Evolutionary conservation across 306 rosid genomes (phyloP).

Genomic region (Fragaria iinumae): DNA sequence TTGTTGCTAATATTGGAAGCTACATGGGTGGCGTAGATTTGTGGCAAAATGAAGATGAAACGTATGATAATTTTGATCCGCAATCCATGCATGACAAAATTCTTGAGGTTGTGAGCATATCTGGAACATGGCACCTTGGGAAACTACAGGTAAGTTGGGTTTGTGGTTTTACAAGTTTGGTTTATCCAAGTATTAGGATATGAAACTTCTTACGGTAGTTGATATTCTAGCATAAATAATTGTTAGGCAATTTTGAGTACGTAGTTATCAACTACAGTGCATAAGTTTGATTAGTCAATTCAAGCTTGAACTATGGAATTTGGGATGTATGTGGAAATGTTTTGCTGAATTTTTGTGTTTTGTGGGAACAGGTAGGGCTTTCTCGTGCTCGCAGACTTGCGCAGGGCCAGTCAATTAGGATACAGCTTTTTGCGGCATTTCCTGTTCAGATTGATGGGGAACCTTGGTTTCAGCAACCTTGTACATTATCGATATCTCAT

Average conservation of each 20-base stretch:
- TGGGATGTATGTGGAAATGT: constrained; percentile 6
- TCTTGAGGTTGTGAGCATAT: constrained; percentile 96
- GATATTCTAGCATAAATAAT: background rate
- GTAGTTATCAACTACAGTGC: background rate
- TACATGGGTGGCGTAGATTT: constrained; percentile 99
- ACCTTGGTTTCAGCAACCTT: constrained; percentile 88
- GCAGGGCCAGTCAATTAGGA: constrained; percentile 88
- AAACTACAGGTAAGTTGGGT: constrained; percentile 76
- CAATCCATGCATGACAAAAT: constrained; percentile 98
- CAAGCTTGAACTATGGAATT: constrained; percentile 17
- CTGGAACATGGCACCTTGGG: constrained; percentile 99
- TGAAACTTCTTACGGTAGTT: background rate
- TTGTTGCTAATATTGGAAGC: constrained; percentile 98
- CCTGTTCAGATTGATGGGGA: constrained; percentile 99
- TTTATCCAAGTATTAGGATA: background rate
- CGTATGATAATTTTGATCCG: constrained; percentile 85
- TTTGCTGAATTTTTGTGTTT: constrained; percentile 17
- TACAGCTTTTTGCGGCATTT: constrained; percentile 67
- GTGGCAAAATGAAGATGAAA: constrained; percentile 98
- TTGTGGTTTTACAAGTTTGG: background rate
- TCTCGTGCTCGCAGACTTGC: constrained; percentile 98
- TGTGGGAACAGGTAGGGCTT: constrained; percentile 77
- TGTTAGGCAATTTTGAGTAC: background rate
- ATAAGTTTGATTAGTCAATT: background rate
- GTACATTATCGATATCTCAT: constrained; percentile 74